Evolutionary conservation across 129 eudicot genomes (phyloP), one percentile per base, ranked within the genome.

Genomic region (Arctium minus): DNA sequence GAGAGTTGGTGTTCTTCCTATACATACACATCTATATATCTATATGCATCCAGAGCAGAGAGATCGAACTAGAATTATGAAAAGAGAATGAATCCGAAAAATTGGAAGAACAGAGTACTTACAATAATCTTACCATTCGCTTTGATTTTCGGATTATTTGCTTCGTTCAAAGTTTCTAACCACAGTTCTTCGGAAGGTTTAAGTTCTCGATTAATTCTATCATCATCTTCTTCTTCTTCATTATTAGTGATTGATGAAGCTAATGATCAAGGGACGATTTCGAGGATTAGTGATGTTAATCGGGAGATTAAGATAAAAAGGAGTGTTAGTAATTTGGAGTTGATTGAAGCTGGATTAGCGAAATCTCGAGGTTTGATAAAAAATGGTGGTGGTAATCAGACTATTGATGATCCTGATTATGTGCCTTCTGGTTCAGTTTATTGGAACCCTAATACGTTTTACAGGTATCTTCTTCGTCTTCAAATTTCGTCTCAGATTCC

Each of bases 371-470:
- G 85, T 11, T 81, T 84, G 75, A 90, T 90, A 3, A 82, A 31
- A 40, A 80, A 62, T 44, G 87, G 44, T 6, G 32, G 17, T 5
- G 7, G 0, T 22, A 72, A 79, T 31, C 36, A 35, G 75, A 75
- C 83, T 40, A 65, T 32, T 17, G 18, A 74, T 50, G 93, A 92
- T 81, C 89, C 85, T 13, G 95, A 92, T 17, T 94, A 92, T 29
- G 70, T 81, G 50, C 98, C 98, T 1, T 12, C 80, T 6, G 98
- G 98, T 72, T 96, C 98, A 5, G 89, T 92, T 79, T 94, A 94
- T 68, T 69, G 91, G 92, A 88, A 90, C 84, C 82, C 98, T 3
- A 81, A 80, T 39, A 82, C 90, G 60, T 94, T 94, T 71, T 96
- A 89, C 83, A 92, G 93, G 98, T 88, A 82, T 46, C 27, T 40